phyloP scores from a whole-genome alignment of 202 grass and related monocot species.

The Elaeis oleifera region DNA sequence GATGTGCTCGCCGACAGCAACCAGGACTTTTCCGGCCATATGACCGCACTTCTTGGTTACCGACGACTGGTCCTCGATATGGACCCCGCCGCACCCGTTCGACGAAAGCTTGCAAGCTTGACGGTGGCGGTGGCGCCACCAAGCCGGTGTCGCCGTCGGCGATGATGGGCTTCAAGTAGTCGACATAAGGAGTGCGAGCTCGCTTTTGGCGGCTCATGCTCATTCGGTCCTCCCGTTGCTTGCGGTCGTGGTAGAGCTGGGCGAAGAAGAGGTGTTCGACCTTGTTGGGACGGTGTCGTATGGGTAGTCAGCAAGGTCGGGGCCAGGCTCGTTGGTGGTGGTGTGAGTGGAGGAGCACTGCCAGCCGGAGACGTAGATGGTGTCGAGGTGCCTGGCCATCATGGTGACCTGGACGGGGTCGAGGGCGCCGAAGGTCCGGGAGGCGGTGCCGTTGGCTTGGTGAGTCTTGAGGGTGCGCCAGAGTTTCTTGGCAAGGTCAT shows the following conservation, averaged over 20 bases:
- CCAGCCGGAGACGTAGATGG: conserved; percentile 93
- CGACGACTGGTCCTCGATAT: conserved; percentile 91
- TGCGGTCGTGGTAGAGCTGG: conserved; percentile 76
- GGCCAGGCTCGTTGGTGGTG: conserved; percentile 67
- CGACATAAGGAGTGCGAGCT: conserved; percentile 29
- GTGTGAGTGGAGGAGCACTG: conserved; percentile 99
- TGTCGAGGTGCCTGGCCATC: conserved; percentile 94
- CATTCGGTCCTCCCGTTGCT: conserved; percentile 80
- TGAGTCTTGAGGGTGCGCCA: conserved; percentile 71
- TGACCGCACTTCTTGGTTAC: conserved; percentile 93
- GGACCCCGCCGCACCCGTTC: conserved; percentile 76
- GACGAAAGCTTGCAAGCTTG: conserved; percentile 96
- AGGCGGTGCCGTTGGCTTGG: conserved; percentile 69
- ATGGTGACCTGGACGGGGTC: conserved; percentile 90
- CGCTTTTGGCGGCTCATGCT: conserved; percentile 46
- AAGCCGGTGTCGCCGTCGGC: conserved; percentile 81
- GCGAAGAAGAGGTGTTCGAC: conserved; percentile 89
- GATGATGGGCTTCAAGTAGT: conserved; percentile 78
- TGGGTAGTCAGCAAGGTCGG: conserved; percentile 92
- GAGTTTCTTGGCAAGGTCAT: conserved; percentile 72
- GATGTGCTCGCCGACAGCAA: conserved; percentile 64
- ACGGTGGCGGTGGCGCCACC: conserved; percentile 80
- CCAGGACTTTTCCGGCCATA: conserved; percentile 95
- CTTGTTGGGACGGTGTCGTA: conserved; percentile 97
- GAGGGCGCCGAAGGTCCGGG: conserved; percentile 79